Evolutionary conservation across 768 basidiomycete species (phyloP).

Genomic region (Candolleomyces aberdarensis): DNA sequence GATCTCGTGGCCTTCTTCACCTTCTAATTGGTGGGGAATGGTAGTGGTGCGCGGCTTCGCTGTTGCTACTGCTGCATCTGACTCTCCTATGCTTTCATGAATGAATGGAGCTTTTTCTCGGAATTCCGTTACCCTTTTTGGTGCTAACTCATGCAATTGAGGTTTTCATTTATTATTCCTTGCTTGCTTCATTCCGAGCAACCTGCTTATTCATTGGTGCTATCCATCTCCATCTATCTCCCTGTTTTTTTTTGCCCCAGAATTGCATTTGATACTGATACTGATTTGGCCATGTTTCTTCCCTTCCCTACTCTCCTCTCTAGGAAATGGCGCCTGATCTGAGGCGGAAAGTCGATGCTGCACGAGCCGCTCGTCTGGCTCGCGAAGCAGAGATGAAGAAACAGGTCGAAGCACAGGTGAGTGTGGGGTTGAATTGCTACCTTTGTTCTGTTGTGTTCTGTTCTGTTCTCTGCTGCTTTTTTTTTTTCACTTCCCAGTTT

Average conservation of each 20-base stretch:
- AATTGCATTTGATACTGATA: neutral
- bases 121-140: too few relatives aligned
- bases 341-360: constrained; percentile 59
- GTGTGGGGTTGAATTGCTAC: constrained; percentile 14
- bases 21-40: too few relatives aligned
- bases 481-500: neutral
- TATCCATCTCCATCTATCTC: too few relatives aligned
- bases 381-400: constrained; percentile 53
- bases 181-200: too few relatives aligned
- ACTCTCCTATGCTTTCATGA: too few relatives aligned
- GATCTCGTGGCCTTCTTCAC: neutral
- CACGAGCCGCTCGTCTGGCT: constrained; percentile 47
- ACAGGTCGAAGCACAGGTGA: constrained; percentile 51
- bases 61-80: too few relatives aligned
- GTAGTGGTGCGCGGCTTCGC: too few relatives aligned
- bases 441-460: constrained; percentile 1
- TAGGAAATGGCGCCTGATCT: constrained; percentile 67
- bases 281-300: constrained; percentile 9
- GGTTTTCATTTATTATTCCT: too few relatives aligned
- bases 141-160: too few relatives aligned
- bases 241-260: neutral
- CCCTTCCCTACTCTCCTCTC: constrained; percentile 8
- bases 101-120: too few relatives aligned
- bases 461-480: neutral
- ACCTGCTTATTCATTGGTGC: too few relatives aligned